Evolutionary conservation across 2,329 filamentous ascomycete genomes (phyloP).

Genomic region (Pseudogymnoascus sp.): DNA sequence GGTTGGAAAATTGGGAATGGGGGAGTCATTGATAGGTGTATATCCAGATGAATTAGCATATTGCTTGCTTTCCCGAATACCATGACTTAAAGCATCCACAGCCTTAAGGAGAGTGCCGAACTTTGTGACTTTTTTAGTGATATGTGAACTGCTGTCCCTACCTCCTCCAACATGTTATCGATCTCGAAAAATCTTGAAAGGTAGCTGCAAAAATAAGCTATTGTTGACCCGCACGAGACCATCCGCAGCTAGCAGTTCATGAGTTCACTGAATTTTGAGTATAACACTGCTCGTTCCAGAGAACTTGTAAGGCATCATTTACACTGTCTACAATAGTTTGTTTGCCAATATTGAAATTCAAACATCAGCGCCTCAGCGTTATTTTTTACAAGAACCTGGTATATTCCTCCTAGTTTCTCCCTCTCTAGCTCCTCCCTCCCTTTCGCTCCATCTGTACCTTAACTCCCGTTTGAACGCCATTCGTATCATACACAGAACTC

Average conservation of each 20-base stretch:
- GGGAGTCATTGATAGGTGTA: conserved; percentile 6
- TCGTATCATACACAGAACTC: not conserved
- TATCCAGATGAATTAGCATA: conserved; percentile 11
- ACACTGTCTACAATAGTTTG: not conserved
- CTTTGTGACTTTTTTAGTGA: not conserved
- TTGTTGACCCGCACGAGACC: not conserved
- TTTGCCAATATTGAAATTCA: not conserved
- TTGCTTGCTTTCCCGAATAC: conserved; percentile 9
- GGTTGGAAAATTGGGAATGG: conserved; percentile 8
- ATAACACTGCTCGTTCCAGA: not conserved
- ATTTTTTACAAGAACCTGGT: conserved; percentile 7
- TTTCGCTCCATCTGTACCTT: not conserved
- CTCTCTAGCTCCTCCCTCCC: not conserved
- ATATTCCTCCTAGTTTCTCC: conserved; percentile 8
- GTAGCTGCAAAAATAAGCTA: not conserved
- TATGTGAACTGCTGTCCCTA: not conserved
- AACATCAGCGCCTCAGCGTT: not conserved
- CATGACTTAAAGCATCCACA: conserved; percentile 3
- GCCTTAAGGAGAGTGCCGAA: not conserved
- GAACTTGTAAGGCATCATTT: not conserved
- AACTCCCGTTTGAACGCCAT: conserved; percentile 5
- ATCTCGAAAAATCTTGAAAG: not conserved
- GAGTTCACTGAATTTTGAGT: not conserved
- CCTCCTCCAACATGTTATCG: not conserved
- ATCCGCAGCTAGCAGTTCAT: not conserved